Conservation (phyloP, 2,329 filamentous ascomycete genomes). For the Zalaria sp. region DNA sequence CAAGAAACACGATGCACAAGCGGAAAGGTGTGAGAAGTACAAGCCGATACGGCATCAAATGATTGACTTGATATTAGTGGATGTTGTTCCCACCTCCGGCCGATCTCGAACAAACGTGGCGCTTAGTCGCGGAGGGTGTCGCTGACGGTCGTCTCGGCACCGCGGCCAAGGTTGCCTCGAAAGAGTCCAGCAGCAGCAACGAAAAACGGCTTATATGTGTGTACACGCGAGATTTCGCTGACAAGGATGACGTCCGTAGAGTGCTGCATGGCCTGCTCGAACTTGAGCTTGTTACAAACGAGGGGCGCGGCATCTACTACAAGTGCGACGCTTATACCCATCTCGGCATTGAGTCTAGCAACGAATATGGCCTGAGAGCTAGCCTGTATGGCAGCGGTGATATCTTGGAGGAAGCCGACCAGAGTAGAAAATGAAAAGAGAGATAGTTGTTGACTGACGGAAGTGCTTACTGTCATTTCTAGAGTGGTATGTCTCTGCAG, state of each 20-base stretch:
- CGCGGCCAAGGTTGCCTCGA: constrained; percentile 57
- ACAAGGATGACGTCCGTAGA: constrained; percentile 52
- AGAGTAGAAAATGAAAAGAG: background rate
- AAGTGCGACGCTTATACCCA: constrained; percentile 50
- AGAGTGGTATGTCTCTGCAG: background rate
- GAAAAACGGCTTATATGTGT: constrained; percentile 50
- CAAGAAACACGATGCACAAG: constrained; percentile 41
- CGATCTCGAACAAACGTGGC: constrained; percentile 52
- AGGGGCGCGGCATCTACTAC: constrained; percentile 52
- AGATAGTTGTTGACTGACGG: background rate
- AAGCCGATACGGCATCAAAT: background rate
- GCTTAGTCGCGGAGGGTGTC: constrained; percentile 50
- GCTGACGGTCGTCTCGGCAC: constrained; percentile 56
- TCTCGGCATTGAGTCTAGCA: constrained; percentile 25
- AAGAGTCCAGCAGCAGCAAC: constrained; percentile 21
- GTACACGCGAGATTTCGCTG: constrained; percentile 62
- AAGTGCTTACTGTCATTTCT: no score
- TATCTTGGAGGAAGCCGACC: constrained; percentile 6
- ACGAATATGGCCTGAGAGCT: constrained; percentile 25
- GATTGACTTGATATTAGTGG: constrained; percentile 39
- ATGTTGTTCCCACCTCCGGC: constrained; percentile 50
- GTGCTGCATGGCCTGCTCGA: constrained; percentile 42
- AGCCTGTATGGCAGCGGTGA: constrained; percentile 29
- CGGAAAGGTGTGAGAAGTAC: constrained; percentile 47
- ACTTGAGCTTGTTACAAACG: constrained; percentile 40